These are phyloP conservation scores for Sporisorium scitamineum DNA, from an alignment of 1,284 basidiomycete genomes.

Conservation along the genomic window DNA sequence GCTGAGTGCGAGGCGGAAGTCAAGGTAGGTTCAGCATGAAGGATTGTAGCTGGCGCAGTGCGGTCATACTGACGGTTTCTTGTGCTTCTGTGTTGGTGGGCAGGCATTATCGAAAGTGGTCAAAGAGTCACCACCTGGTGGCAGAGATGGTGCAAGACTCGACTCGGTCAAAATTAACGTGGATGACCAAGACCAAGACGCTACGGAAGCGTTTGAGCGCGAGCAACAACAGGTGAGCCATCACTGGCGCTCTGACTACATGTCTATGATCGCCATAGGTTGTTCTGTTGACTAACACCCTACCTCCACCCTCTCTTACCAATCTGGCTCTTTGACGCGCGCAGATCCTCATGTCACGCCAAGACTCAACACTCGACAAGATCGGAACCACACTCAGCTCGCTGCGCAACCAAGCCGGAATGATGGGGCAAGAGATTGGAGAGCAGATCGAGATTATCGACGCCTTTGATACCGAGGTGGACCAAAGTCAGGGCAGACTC, in stretches of 20 bases:
- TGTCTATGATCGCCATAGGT: not conserved
- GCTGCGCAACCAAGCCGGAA: constrained; percentile 61
- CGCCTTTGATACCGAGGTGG: constrained; percentile 64
- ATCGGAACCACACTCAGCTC: constrained; percentile 60
- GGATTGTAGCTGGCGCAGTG: not conserved
- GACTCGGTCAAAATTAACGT: constrained; percentile 42
- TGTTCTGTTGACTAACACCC: not conserved
- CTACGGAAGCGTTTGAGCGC: constrained; percentile 60
- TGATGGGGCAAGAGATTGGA: constrained; percentile 64
- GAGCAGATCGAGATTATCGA: constrained; percentile 66
- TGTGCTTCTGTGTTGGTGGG: not conserved
- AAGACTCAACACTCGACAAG: constrained; percentile 64
- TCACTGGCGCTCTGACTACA: not conserved
- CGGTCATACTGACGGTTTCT: not conserved
- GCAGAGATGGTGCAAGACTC: constrained; percentile 19
- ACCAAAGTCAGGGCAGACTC: constrained; percentile 56
- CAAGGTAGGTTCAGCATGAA: constrained; percentile 18
- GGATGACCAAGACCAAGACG: constrained; percentile 53
- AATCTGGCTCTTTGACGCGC: not conserved
- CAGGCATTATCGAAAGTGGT: constrained; percentile 35
- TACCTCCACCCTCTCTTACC: not conserved
- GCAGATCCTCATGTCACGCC: constrained; percentile 58
- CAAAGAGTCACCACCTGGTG: constrained; percentile 18
- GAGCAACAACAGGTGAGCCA: constrained; percentile 65
- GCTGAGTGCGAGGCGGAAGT: constrained; percentile 53